These are phyloP conservation scores for Geotrichum carabidarum DNA, from an alignment of 1,139 yeast species.

Conservation along the genomic window DNA sequence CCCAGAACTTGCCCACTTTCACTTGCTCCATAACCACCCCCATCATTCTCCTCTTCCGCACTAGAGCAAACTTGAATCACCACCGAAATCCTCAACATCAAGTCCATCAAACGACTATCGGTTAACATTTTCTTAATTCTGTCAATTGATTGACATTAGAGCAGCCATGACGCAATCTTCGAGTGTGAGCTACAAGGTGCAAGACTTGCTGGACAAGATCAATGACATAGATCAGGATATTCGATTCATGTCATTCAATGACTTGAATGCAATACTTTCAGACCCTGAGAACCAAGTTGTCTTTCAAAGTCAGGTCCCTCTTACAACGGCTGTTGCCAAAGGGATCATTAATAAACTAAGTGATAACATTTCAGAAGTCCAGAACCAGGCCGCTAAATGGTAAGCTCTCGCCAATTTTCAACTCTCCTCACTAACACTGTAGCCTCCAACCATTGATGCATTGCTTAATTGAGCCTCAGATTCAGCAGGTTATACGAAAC, in stretches of 20 bases:
- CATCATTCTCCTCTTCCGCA: too few relatives aligned
- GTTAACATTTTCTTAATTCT: too few relatives aligned
- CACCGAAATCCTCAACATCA: too few relatives aligned
- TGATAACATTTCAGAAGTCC: conserved; percentile 72
- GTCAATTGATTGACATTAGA: too few relatives aligned
- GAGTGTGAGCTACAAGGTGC: conserved; percentile 6
- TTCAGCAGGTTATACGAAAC: conserved; percentile 2
- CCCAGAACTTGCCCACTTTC: too few relatives aligned
- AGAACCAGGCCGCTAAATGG: conserved; percentile 67
- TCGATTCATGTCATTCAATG: conserved; percentile 82
- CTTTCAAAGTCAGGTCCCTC: conserved; percentile 28
- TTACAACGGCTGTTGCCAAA: conserved; percentile 36
- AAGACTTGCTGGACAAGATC: conserved; percentile 28
- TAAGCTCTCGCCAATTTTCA: conserved; percentile 27
- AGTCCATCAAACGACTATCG: too few relatives aligned
- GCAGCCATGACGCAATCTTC: neutral
- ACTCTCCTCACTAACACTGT: conserved; percentile 4
- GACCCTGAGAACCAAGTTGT: conserved; percentile 28
- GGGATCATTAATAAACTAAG: conserved; percentile 49
- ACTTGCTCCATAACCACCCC: too few relatives aligned
- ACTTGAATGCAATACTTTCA: conserved; percentile 50
- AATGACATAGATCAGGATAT: conserved; percentile 63
- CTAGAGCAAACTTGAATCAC: too few relatives aligned
- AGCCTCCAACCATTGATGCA: conserved; percentile 19
- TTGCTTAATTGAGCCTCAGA: conserved; percentile 6